These are phyloP conservation scores for Xylariaceae sp. DNA, from an alignment of 2,329 filamentous ascomycete genomes.

Conservation along the genomic window DNA sequence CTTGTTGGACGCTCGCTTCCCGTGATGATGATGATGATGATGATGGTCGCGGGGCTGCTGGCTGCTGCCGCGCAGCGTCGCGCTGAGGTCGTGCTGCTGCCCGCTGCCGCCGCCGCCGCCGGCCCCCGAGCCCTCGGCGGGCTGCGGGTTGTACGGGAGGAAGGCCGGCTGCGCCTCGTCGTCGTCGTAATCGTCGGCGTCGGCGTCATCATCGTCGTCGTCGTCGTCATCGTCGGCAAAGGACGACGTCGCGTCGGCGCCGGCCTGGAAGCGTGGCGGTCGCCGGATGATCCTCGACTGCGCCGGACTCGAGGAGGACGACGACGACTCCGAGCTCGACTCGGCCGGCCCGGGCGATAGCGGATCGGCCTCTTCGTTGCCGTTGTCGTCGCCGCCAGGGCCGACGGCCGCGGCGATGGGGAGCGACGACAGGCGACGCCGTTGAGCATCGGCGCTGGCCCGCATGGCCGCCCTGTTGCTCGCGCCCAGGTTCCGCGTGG, in stretches of 20 bases:
- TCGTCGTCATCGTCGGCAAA: constrained; percentile 47
- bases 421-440: constrained; percentile 38
- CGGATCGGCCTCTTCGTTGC: constrained; percentile 29
- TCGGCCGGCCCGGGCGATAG: constrained; percentile 36
- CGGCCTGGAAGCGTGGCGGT: constrained; percentile 45
- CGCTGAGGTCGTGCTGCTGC: constrained; percentile 38
- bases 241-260: constrained; percentile 26
- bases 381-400: too few relatives aligned
- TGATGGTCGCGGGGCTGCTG: too few relatives aligned
- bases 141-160: constrained; percentile 34
- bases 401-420: constrained; percentile 28
- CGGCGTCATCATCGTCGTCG: constrained; percentile 46
- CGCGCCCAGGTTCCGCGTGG: constrained; percentile 27
- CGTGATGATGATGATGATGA: constrained; percentile 26
- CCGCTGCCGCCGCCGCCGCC: constrained; percentile 14
- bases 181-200: constrained; percentile 37
- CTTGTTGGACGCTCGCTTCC: constrained; percentile 24
- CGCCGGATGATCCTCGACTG: constrained; percentile 54
- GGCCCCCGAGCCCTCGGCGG: not conserved
- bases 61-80: constrained; percentile 45
- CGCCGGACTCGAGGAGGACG: constrained; percentile 39
- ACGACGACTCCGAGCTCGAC: constrained; percentile 26
- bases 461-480: constrained; percentile 24
- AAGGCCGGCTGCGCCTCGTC: constrained; percentile 52
- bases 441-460: constrained; percentile 23